Conservation (phyloP, 177 flowering plant species). For the Telopea speciosissima region DNA sequence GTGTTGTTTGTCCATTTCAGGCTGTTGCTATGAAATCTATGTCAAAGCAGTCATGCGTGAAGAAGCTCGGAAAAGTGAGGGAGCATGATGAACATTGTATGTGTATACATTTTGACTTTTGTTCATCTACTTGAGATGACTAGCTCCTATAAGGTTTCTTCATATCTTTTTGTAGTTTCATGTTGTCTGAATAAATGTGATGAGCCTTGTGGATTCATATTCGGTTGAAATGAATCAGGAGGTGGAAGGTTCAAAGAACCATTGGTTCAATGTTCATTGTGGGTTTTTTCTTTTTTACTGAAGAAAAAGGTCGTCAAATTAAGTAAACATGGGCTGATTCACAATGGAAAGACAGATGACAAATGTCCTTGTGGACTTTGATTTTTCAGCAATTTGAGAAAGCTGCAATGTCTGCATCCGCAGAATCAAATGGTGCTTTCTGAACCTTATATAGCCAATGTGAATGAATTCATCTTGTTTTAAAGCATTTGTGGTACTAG, state of each 20-base stretch:
- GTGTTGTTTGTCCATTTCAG: conserved; percentile 28
- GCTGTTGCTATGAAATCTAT: conserved; percentile 63
- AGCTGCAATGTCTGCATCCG: neutral
- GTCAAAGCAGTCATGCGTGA: conserved; percentile 42
- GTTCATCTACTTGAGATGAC: neutral
- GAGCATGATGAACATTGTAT: conserved; percentile 15
- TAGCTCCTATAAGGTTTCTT: neutral
- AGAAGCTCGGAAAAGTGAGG: conserved; percentile 36
- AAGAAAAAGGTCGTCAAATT: neutral
- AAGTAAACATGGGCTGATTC: neutral
- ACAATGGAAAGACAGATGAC: neutral
- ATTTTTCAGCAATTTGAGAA: neutral
- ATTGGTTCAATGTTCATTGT: neutral
- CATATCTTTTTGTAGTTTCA: conserved; percentile 3
- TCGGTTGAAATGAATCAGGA: conserved; percentile 2
- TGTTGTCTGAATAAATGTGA: conserved; percentile 16
- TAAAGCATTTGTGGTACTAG: neutral
- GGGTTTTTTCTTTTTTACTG: neutral
- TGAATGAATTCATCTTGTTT: neutral
- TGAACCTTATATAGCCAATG: neutral
- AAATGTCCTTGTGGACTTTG: neutral
- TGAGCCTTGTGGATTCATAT: neutral
- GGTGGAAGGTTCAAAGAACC: neutral
- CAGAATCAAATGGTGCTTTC: neutral
- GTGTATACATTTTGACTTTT: neutral